Evolutionary conservation across 2,329 filamentous ascomycete species (phyloP), one percentile per base, ranked within the genome.

Genomic region (Calonectria crousiana): DNA sequence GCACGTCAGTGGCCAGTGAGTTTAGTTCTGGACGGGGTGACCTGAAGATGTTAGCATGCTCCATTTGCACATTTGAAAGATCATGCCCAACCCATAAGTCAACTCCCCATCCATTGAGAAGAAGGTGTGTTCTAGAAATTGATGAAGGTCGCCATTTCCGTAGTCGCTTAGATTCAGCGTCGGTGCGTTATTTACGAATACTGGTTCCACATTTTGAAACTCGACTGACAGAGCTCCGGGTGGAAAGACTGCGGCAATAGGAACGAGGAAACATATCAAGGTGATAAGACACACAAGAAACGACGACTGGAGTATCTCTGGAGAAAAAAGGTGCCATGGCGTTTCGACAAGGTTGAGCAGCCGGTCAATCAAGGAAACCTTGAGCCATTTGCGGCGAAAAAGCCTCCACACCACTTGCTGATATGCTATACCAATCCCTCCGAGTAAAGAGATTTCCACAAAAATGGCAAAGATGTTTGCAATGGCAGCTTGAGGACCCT

Each of bases 391-490:
- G 8, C 5, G 30, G 16, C 53, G 30, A 34, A 34, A 58, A 1
- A 58, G 13, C 8, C 30, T 36, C 53, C 53, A 58, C 3, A 58
- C 18, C 4, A 58, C 34, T 28, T 58, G 53, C 18, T 58, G 30
- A 28, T 58, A 58, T 34, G 53, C 53, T 11, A 34, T 34, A 13
- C 53, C 30, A 8, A 58, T 34, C 11, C 53, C 53, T 14, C 53
- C 30, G n/a, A 58, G 30, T 9, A 58, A 36, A 11, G 28, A n/a
- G 8, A 58, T n/a, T 13, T 58, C 53, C 10, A 58, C 53, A 23
- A 58, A 58, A 28, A 58, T 36, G 9, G 53, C 53, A 58, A 58
- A 58, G 6, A 58, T 36, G 16, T 58, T 58, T n/a, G 53, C 16
- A 58, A 58, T 34, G 14, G 53, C 53, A 11, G 53, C 8, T 23